phyloP scores from a whole-genome alignment of 306 rosid genomes.

The Medicago lupulina region DNA sequence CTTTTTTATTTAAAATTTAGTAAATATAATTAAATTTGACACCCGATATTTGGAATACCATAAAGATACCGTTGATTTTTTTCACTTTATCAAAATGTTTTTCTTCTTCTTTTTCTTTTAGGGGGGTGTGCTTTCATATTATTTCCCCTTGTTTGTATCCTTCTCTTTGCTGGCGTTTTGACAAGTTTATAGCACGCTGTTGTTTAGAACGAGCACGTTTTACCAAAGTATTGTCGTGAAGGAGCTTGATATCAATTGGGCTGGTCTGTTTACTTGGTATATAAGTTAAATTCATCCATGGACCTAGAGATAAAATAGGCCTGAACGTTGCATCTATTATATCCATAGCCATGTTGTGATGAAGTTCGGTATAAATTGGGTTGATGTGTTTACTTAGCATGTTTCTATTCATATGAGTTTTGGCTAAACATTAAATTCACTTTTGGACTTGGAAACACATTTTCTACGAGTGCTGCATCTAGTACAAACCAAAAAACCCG shows the following conservation, averaged over 20 bases:
- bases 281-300: slow-evolving; percentile 24
- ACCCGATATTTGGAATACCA: slow-evolving; percentile 23
- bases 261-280: slow-evolving; percentile 9
- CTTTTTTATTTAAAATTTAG: slow-evolving; percentile 4
- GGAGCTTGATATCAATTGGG: slow-evolving; percentile 13
- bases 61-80: too few species aligned
- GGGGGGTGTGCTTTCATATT: too few species aligned
- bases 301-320: not conserved
- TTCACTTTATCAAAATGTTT: too few species aligned
- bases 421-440: not conserved
- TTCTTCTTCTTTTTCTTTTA: too few species aligned
- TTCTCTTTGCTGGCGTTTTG: slow-evolving; percentile 21
- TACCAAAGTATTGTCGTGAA: slow-evolving; percentile 3
- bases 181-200: slow-evolving; percentile 16
- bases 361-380: slow-evolving; percentile 17
- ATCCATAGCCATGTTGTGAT: slow-evolving; percentile 11
- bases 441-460: not conserved
- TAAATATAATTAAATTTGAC: slow-evolving; percentile 5
- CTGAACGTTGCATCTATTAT: not conserved
- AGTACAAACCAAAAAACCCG: not conserved
- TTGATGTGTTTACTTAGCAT: not conserved
- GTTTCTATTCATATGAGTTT: not conserved
- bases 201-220: slow-evolving; percentile 7
- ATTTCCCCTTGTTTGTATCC: slow-evolving; percentile 1
- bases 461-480: slow-evolving; percentile 3